Evolutionary conservation across 1,139 yeast genomes (phyloP).

Genomic region (Keqinozyma sinolaborantium): DNA sequence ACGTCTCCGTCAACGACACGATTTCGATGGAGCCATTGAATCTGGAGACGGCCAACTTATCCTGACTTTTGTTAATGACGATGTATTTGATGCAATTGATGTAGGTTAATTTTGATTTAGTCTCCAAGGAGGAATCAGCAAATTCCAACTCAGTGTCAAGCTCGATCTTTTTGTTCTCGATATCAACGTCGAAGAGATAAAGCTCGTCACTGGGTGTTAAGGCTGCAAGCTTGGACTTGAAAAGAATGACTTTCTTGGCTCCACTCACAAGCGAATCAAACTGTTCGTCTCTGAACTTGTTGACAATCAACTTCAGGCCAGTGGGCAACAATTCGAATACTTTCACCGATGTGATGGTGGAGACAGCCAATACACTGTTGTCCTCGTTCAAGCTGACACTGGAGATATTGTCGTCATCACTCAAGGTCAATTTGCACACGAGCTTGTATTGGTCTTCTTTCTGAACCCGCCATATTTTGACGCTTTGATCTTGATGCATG

Average conservation of each 20-base stretch:
- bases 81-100: slow-evolving; percentile 48
- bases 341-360: slow-evolving; percentile 67
- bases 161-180: slow-evolving; percentile 18
- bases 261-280: slow-evolving; percentile 50
- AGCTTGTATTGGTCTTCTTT: slow-evolving; percentile 40
- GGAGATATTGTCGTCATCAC: slow-evolving; percentile 81
- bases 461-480: slow-evolving; percentile 76
- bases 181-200: slow-evolving; percentile 41
- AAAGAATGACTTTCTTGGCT: slow-evolving; percentile 49
- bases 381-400: slow-evolving; percentile 64
- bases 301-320: slow-evolving; percentile 42
- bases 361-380: slow-evolving; percentile 66
- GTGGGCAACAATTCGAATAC: slow-evolving; percentile 53
- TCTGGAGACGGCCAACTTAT: slow-evolving; percentile 43
- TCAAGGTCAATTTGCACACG: slow-evolving; percentile 61
- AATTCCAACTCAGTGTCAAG: slow-evolving; percentile 41
- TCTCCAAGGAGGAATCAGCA: slow-evolving; percentile 22
- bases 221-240: slow-evolving; percentile 45
- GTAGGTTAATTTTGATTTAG: slow-evolving; percentile 26
- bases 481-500: slow-evolving; percentile 79
- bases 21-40: slow-evolving; percentile 67
- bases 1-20: slow-evolving; percentile 21
- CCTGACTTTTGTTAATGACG: slow-evolving; percentile 41
- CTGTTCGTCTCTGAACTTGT: slow-evolving; percentile 50
- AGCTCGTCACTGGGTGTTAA: slow-evolving; percentile 68